These are phyloP conservation scores for Aspergillus tanneri DNA, from an alignment of 2,329 filamentous ascomycete genomes.

Conservation along the genomic window DNA sequence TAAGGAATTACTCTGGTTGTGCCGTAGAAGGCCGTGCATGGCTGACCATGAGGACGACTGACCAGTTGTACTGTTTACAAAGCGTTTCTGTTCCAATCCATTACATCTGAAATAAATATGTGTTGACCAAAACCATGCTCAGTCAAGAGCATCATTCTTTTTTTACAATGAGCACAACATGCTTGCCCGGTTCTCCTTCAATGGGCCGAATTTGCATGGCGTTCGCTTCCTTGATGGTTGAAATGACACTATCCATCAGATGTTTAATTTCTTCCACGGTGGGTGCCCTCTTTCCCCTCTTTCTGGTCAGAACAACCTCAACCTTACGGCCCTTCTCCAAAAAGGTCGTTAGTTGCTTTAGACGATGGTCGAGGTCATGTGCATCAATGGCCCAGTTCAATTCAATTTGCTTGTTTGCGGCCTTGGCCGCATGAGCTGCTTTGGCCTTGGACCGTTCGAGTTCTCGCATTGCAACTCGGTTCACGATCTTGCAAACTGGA, in stretches of 20 bases:
- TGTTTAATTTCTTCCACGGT: constrained; percentile 60
- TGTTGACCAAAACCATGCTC: neutral
- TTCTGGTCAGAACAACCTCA: constrained; percentile 69
- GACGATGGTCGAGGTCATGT: constrained; percentile 71
- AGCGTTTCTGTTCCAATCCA: neutral
- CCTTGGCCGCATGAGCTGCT: constrained; percentile 42
- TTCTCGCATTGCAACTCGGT: constrained; percentile 54
- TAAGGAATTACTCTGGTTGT: too few relatives aligned
- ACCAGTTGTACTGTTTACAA: too few relatives aligned
- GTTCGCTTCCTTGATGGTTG: constrained; percentile 45
- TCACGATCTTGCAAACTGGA: constrained; percentile 71
- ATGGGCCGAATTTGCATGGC: constrained; percentile 42
- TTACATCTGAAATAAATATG: neutral
- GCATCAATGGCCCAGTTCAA: constrained; percentile 81
- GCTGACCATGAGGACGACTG: too few relatives aligned
- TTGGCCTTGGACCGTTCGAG: constrained; percentile 42
- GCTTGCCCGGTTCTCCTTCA: constrained; percentile 43
- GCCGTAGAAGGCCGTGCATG: too few relatives aligned
- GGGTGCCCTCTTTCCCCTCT: constrained; percentile 61
- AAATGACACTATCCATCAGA: constrained; percentile 55
- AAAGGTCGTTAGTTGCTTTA: constrained; percentile 67
- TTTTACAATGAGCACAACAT: constrained; percentile 38
- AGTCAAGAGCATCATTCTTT: constrained; percentile 20
- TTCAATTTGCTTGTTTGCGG: constrained; percentile 71
- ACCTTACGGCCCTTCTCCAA: constrained; percentile 72